phyloP scores from a whole-genome alignment of 257 asterid species.

The Craterostigma plantagineum region DNA sequence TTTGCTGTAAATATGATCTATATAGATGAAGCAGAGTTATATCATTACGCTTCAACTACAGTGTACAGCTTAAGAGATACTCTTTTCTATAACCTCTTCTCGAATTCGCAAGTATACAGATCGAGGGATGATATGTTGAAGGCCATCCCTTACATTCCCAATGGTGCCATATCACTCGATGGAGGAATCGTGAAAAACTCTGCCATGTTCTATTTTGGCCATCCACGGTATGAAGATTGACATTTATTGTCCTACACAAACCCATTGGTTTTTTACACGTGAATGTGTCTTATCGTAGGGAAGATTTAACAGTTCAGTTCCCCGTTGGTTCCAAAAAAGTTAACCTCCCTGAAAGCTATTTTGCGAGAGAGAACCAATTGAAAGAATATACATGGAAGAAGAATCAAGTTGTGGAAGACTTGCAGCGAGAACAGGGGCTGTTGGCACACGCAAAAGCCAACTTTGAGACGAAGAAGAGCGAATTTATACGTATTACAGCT shows the following conservation, averaged over 20 bases:
- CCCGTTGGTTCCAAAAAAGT: constrained; percentile 26
- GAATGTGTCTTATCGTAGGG: constrained; percentile 17
- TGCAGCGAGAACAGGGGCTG: constrained; percentile 42
- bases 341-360: constrained; percentile 21
- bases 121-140: constrained; percentile 64
- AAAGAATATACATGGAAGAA: constrained; percentile 60
- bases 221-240: constrained; percentile 25
- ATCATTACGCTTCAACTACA: constrained; percentile 12
- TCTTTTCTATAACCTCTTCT: constrained; percentile 61
- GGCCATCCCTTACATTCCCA: constrained; percentile 26
- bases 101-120: constrained; percentile 58
- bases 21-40: constrained; percentile 29
- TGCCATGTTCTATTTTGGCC: constrained; percentile 31
- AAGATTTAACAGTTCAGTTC: constrained; percentile 38
- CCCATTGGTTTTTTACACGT: constrained; percentile 3
- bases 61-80: constrained; percentile 73
- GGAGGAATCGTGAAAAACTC: constrained; percentile 56
- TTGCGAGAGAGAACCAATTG: constrained; percentile 24
- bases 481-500: constrained; percentile 35
- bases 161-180: constrained; percentile 79
- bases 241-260: background rate
- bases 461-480: constrained; percentile 50
- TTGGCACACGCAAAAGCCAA: constrained; percentile 29
- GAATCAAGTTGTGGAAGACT: constrained; percentile 39
- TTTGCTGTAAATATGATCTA: constrained; percentile 83